Percentiles rank a stretch among this genome's conserved stretches.
phyloP scores from a whole-genome alignment of 129 eudicot genomes.

The Arctium lappa region DNA sequence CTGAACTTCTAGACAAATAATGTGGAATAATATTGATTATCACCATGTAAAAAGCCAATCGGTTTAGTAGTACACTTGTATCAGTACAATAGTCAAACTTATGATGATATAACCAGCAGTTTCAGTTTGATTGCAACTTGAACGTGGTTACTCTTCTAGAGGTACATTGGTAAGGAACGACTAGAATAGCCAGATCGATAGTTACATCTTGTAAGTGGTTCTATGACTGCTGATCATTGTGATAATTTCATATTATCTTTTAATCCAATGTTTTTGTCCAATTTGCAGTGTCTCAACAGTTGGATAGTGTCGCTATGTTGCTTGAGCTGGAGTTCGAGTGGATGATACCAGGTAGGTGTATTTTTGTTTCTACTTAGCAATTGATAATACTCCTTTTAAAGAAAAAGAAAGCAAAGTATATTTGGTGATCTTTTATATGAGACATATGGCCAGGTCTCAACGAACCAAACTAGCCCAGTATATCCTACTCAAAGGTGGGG shows the following conservation, averaged over 20 bases:
- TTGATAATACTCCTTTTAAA: neutral
- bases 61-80: neutral
- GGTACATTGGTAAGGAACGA: neutral
- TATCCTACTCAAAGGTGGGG: neutral
- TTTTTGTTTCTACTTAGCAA: neutral
- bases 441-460: neutral
- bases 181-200: neutral
- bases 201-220: neutral
- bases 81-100: neutral
- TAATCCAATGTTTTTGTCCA: neutral
- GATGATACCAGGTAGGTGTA: conserved; percentile 62
- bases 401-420: neutral
- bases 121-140: neutral
- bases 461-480: neutral
- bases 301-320: conserved; percentile 49
- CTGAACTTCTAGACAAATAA: neutral
- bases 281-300: conserved; percentile 51
- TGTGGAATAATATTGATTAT: neutral
- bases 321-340: conserved; percentile 60
- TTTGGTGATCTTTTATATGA: neutral
- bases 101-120: neutral
- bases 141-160: neutral
- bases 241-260: neutral
- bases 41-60: neutral
- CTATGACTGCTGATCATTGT: neutral